These are phyloP conservation scores for Aspergillus oerlinghausenensis DNA, from an alignment of 2,329 filamentous ascomycete genomes.

Conservation along the genomic window DNA sequence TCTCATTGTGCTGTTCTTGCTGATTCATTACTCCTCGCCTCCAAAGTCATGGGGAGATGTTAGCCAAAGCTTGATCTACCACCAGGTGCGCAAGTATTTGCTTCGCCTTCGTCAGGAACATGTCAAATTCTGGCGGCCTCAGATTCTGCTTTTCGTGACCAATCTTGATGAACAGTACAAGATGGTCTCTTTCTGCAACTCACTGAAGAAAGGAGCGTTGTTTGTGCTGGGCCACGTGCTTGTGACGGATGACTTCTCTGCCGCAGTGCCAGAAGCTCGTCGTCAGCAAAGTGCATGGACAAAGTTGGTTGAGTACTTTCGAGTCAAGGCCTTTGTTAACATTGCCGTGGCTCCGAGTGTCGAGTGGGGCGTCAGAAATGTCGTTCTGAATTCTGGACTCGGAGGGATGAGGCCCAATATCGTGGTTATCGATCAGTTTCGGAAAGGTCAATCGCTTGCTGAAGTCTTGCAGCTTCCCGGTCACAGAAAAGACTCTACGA, in stretches of 20 bases:
- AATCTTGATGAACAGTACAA: slow-evolving; percentile 76
- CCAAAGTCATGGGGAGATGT: slow-evolving; percentile 90
- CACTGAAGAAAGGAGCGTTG: slow-evolving; percentile 78
- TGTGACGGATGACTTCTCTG: slow-evolving; percentile 74
- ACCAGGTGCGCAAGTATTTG: slow-evolving; percentile 82
- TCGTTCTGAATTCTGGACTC: slow-evolving; percentile 74
- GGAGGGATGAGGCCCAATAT: slow-evolving; percentile 89
- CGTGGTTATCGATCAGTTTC: slow-evolving; percentile 72
- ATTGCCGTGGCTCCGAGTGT: slow-evolving; percentile 76
- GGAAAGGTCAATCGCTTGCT: slow-evolving; percentile 54
- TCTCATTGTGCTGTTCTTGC: slow-evolving; percentile 69
- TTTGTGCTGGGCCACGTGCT: slow-evolving; percentile 87
- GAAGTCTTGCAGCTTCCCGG: slow-evolving; percentile 51
- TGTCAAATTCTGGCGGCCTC: slow-evolving; percentile 89
- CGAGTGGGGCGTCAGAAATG: slow-evolving; percentile 79
- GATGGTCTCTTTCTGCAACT: slow-evolving; percentile 87
- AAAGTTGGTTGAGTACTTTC: slow-evolving; percentile 79
- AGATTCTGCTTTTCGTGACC: slow-evolving; percentile 79
- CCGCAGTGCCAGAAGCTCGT: slow-evolving; percentile 74
- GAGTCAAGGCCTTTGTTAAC: slow-evolving; percentile 86
- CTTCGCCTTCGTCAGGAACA: slow-evolving; percentile 80
- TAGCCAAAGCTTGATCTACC: slow-evolving; percentile 82
- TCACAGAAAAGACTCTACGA: slow-evolving; percentile 16
- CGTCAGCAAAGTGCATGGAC: slow-evolving; percentile 78
- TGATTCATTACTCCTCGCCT: slow-evolving; percentile 81